phyloP scores from a whole-genome alignment of 495 filamentous ascomycete genomes.

The Daldinia decipiens region DNA sequence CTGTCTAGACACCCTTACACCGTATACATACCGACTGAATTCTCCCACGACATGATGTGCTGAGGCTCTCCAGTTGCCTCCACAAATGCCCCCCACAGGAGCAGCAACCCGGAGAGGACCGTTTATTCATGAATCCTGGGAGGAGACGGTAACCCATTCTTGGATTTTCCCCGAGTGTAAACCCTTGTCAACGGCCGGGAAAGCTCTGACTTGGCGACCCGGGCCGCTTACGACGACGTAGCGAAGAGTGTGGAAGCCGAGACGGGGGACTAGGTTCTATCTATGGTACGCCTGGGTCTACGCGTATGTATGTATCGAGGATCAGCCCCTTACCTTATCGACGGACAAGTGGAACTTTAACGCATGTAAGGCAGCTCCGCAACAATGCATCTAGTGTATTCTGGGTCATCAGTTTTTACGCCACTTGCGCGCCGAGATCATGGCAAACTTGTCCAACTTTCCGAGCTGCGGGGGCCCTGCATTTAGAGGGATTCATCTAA shows the following conservation, averaged over 20 bases:
- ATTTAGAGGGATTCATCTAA: background rate
- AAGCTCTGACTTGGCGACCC: background rate
- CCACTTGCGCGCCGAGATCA: conserved; percentile 1
- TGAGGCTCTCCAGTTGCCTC: conserved; percentile 3
- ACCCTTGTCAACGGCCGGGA: background rate
- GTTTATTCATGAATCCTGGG: background rate
- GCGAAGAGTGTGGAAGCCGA: background rate
- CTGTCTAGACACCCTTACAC: background rate
- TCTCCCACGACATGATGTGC: background rate
- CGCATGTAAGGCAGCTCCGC: background rate
- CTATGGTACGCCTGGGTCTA: background rate
- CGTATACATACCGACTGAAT: background rate
- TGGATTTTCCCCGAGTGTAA: background rate
- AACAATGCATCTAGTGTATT: background rate
- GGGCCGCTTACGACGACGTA: conserved; percentile 2
- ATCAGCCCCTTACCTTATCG: conserved; percentile 12
- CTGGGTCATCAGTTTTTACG: background rate
- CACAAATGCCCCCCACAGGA: background rate
- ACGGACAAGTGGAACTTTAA: conserved; percentile 5
- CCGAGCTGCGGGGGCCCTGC: conserved; percentile 5
- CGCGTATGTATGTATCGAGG: conserved; percentile 11
- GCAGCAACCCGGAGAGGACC: background rate
- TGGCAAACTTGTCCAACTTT: background rate
- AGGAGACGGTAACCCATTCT: background rate
- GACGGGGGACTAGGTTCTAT: background rate